Evolutionary conservation across 140 eudicot genomes (phyloP), one percentile per base, ranked within the genome.

Genomic region (Anethum foeniculum): DNA sequence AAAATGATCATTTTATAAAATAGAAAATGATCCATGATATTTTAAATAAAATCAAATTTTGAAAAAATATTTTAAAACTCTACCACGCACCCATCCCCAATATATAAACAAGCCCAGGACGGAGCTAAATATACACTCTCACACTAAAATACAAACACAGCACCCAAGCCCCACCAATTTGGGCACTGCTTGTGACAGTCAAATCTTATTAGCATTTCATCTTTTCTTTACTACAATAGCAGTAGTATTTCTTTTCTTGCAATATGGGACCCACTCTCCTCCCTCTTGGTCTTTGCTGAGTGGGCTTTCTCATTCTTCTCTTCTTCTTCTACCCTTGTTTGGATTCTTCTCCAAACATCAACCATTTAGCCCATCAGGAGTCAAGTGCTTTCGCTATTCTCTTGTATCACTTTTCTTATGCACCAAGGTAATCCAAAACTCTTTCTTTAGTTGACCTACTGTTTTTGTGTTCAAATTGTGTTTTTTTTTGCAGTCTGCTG

Each of bases 261-360:
- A 32, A 3, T 7, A 46, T 64, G 85, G 76, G 71, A 18, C 28
- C 68, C 41, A 79, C 67, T 36, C 52, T 49, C 38, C 85, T 80
- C 87, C 91, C 87, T 83, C 86, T 83, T 85, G 78, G 81, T 81
- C 84, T 76, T 78, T 81, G 75, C 83, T 82, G 81, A 81, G 88
- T 81, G 77, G 15, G 54, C 80, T 75, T 77, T 81, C 87, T 67
- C 51, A 75, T 34, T 41, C 73, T 25, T 4, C 56, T 67, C 56
- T 67, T 46, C 28, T 84, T 75, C 46, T 44, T 44, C 48, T 44
- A 44, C 75, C 73, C 68, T 48, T 82, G 47, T 65, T 47, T 34
- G n/a, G 49, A 51, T 60, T 75, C 78, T 67, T 39, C 39, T 47
- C 36, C 49, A n/a, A 28, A 51, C 7, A 54, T 75, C 79, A 69